These are phyloP conservation scores for Apiotrichum montevideense DNA, from an alignment of 1,284 basidiomycete genomes.

Conservation along the genomic window DNA sequence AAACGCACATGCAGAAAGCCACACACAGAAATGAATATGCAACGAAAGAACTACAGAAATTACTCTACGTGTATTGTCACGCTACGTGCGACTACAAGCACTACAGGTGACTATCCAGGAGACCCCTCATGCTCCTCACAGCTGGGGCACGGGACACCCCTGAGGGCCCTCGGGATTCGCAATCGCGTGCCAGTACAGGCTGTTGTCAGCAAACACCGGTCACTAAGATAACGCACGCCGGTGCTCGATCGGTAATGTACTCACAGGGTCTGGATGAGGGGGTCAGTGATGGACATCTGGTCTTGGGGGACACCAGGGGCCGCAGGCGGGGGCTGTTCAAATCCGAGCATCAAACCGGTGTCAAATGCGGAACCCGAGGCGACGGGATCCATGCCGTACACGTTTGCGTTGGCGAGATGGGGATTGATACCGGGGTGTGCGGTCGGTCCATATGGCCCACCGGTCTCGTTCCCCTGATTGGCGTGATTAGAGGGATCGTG, in stretches of 20 bases:
- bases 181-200: constrained; percentile 21
- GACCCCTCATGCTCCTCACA: neutral
- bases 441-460: neutral
- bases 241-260: neutral
- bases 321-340: constrained; percentile 9
- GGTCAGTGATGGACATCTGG: constrained; percentile 14
- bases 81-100: too few species aligned
- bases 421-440: neutral
- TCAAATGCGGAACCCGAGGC: constrained; percentile 4
- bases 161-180: constrained; percentile 7
- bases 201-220: neutral
- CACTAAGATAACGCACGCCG: too few species aligned
- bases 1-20: too few species aligned
- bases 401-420: neutral
- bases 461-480: neutral
- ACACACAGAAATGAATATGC: too few species aligned
- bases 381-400: constrained; percentile 3
- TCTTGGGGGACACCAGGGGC: neutral
- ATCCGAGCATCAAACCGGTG: constrained; percentile 11
- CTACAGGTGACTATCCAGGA: too few species aligned
- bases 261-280: constrained; percentile 19
- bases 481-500: neutral
- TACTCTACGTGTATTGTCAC: too few species aligned
- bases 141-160: constrained; percentile 4
- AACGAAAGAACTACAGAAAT: too few species aligned